Percentiles rank a stretch among this genome's conserved stretches.
phyloP scores from a whole-genome alignment of 2,329 filamentous ascomycete species.

The Aspergillus fijiensis region DNA sequence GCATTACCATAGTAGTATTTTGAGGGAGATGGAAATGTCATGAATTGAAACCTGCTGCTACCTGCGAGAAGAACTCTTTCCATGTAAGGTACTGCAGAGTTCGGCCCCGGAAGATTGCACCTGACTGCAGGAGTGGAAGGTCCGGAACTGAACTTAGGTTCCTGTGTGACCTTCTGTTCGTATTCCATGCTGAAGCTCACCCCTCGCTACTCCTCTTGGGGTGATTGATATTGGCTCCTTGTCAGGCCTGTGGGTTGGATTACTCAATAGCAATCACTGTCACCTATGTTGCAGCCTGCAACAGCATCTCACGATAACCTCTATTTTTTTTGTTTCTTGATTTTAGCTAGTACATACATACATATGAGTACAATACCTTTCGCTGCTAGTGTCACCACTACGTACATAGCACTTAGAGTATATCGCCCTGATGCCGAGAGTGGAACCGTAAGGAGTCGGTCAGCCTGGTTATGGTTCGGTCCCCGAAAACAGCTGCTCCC shows the following conservation, averaged over 20 bases:
- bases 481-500: background rate
- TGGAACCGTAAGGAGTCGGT: background rate
- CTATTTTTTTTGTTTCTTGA: no score
- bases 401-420: background rate
- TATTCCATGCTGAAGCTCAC: slow-evolving; percentile 5
- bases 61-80: background rate
- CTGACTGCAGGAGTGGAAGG: slow-evolving; percentile 11
- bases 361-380: no score
- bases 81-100: slow-evolving; percentile 10
- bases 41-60: background rate
- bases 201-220: background rate
- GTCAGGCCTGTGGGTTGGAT: background rate
- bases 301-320: background rate
- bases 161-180: slow-evolving; percentile 6
- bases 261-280: no score
- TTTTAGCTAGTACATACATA: no score
- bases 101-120: slow-evolving; percentile 16
- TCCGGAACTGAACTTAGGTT: background rate
- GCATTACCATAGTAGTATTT: background rate
- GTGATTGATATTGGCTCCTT: background rate
- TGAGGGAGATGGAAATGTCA: background rate
- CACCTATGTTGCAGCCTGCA: slow-evolving; percentile 1
- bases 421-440: background rate
- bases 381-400: no score
- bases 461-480: background rate